Evolutionary conservation across 2,329 filamentous ascomycete genomes (phyloP).

Genomic region (Botrytis sinoallii): DNA sequence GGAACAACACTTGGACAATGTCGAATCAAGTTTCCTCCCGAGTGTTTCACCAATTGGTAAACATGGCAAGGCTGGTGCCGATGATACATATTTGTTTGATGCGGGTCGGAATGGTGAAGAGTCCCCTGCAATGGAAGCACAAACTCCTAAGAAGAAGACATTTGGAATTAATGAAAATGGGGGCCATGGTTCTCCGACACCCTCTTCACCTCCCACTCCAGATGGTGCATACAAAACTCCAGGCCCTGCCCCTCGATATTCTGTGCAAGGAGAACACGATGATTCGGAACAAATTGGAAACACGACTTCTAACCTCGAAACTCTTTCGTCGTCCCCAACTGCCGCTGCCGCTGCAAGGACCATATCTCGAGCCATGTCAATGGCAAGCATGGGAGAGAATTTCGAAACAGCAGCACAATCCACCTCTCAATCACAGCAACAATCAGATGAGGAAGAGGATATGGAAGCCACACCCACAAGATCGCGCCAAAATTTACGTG

Average conservation of each 20-base stretch:
- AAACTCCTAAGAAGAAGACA: neutral
- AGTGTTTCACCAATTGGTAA: constrained; percentile 53
- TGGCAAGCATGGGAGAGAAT: constrained; percentile 38
- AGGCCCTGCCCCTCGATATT: constrained; percentile 18
- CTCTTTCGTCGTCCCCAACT: constrained; percentile 55
- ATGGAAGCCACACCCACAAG: constrained; percentile 32
- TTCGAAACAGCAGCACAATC: constrained; percentile 23
- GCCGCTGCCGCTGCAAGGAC: constrained; percentile 53
- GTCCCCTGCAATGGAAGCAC: constrained; percentile 9
- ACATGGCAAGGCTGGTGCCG: constrained; percentile 45
- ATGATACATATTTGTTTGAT: constrained; percentile 62
- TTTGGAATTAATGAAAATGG: constrained; percentile 3
- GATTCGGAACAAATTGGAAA: constrained; percentile 34
- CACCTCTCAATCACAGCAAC: constrained; percentile 22
- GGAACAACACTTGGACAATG: constrained; percentile 53
- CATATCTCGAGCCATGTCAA: constrained; percentile 51
- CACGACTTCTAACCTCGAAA: constrained; percentile 52
- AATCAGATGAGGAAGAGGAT: constrained; percentile 29
- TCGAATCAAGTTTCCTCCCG: constrained; percentile 64
- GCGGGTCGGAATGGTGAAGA: constrained; percentile 23
- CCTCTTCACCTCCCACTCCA: constrained; percentile 29
- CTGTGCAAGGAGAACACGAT: constrained; percentile 16
- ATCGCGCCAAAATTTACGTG: constrained; percentile 19
- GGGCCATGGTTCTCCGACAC: constrained; percentile 18
- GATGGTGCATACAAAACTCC: constrained; percentile 34